Conservation (phyloP, 2,329 filamentous ascomycete genomes). For the Colletotrichum coccodes region DNA sequence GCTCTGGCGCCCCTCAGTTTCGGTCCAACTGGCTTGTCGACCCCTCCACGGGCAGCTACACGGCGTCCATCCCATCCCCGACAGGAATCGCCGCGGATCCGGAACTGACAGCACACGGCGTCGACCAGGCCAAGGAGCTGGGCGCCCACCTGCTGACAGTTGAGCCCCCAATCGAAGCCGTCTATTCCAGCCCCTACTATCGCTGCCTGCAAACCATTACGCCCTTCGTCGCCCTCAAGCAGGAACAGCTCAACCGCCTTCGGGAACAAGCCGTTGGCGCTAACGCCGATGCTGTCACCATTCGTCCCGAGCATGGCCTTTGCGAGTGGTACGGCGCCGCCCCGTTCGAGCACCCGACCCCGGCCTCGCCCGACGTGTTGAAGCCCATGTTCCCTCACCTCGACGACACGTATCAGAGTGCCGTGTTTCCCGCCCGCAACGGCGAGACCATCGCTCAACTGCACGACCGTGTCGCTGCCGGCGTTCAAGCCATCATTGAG, state of each 20-base stretch:
- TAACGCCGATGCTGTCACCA: slow-evolving; percentile 43
- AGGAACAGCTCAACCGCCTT: slow-evolving; percentile 32
- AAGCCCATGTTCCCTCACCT: slow-evolving; percentile 74
- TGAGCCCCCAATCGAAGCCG: slow-evolving; percentile 74
- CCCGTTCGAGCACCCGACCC: slow-evolving; percentile 84
- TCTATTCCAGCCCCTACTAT: slow-evolving; percentile 91
- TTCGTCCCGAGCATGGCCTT: slow-evolving; percentile 67
- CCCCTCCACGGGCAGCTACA: slow-evolving; percentile 81
- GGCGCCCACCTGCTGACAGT: slow-evolving; percentile 70
- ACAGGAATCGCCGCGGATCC: slow-evolving; percentile 91
- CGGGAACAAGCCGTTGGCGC: slow-evolving; percentile 13
- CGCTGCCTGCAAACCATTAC: slow-evolving; percentile 86
- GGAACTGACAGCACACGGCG: slow-evolving; percentile 86
- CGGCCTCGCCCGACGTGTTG: slow-evolving; percentile 73
- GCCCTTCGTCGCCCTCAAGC: slow-evolving; percentile 68
- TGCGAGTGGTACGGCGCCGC: slow-evolving; percentile 94
- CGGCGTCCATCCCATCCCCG: slow-evolving; percentile 77
- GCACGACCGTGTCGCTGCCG: slow-evolving; percentile 80
- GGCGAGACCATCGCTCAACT: slow-evolving; percentile 85
- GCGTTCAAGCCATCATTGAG: slow-evolving; percentile 76
- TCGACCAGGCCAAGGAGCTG: slow-evolving; percentile 84
- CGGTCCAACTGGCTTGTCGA: slow-evolving; percentile 92
- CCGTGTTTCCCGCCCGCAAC: slow-evolving; percentile 74
- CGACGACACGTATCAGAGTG: slow-evolving; percentile 66
- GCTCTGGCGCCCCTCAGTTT: slow-evolving; percentile 66